Conservation (phyloP, 1,284 basidiomycete species). For the Agaricales sp. region DNA sequence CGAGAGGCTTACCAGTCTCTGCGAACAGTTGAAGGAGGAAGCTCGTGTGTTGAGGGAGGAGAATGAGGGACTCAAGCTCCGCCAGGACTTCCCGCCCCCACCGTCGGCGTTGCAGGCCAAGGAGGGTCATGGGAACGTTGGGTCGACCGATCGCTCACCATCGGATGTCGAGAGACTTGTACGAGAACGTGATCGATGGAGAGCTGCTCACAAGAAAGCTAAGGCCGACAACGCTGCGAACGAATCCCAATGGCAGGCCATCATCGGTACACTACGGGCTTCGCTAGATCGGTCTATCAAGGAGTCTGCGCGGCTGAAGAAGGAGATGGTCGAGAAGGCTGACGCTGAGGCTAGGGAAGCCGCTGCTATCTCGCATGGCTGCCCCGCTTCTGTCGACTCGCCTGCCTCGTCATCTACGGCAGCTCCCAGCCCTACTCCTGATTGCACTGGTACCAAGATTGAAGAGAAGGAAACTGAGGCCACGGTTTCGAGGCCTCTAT, state of each 20-base stretch:
- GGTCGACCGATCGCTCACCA: not conserved
- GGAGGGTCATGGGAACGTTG: not conserved
- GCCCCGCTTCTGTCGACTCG: too few relatives aligned
- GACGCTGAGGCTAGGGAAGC: not conserved
- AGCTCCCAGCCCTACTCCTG: not conserved
- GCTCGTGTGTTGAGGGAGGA: not conserved
- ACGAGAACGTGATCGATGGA: not conserved
- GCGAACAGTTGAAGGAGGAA: not conserved
- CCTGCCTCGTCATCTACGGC: not conserved
- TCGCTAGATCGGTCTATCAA: not conserved
- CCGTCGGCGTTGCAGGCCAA: not conserved
- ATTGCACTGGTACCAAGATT: not conserved
- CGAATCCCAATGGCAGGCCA: not conserved
- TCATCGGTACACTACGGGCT: not conserved
- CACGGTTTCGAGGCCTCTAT: too few relatives aligned
- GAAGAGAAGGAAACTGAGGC: not conserved
- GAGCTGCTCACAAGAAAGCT: not conserved
- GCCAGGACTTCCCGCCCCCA: not conserved
- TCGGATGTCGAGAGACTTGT: not conserved
- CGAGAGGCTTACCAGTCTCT: not conserved
- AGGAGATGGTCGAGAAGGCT: not conserved
- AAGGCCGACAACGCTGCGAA: not conserved
- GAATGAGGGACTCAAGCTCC: not conserved
- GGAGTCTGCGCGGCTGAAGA: not conserved
- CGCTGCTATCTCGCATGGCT: not conserved